Evolutionary conservation across 1,284 basidiomycete species (phyloP).

Genomic region (Ceratobasidium sp.): DNA sequence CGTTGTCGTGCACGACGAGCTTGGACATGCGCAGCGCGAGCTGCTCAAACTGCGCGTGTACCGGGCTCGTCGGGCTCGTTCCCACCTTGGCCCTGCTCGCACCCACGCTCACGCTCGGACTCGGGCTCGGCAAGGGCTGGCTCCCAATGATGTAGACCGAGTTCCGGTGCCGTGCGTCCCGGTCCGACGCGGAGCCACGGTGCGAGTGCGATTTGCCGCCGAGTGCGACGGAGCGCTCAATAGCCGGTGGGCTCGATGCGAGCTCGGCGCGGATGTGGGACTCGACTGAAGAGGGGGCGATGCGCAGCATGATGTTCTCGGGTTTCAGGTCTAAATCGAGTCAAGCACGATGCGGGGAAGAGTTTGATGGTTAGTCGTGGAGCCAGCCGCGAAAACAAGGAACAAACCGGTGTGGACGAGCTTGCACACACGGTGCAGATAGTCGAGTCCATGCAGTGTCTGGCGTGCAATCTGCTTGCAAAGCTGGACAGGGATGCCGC

Average conservation of each 20-base stretch:
- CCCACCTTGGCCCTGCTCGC: not conserved
- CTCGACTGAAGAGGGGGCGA: constrained; percentile 87
- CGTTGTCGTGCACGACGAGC: constrained; percentile 40
- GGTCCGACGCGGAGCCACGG: not conserved
- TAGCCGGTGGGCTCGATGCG: constrained; percentile 27
- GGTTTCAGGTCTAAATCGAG: constrained; percentile 83
- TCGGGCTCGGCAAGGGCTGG: constrained; percentile 87
- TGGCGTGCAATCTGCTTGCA: constrained; percentile 98
- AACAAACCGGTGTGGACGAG: constrained; percentile 81
- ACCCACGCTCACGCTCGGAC: constrained; percentile 50
- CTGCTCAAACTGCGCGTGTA: constrained; percentile 34
- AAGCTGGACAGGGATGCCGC: constrained; percentile 91
- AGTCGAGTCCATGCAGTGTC: constrained; percentile 93
- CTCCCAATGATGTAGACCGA: constrained; percentile 89
- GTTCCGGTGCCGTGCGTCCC: not conserved
- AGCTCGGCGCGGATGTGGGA: constrained; percentile 74
- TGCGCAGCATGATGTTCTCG: constrained; percentile 96
- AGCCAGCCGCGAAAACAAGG: not conserved
- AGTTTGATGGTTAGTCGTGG: constrained; percentile 51
- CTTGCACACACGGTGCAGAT: constrained; percentile 96
- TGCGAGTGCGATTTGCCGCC: constrained; percentile 6
- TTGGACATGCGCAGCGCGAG: constrained; percentile 45
- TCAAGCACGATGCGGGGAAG: not conserved
- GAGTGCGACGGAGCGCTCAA: constrained; percentile 18
- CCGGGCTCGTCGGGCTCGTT: not conserved